Evolutionary conservation across 164 flowering plant genomes (phyloP).

Genomic region (Vitis rupestris): DNA sequence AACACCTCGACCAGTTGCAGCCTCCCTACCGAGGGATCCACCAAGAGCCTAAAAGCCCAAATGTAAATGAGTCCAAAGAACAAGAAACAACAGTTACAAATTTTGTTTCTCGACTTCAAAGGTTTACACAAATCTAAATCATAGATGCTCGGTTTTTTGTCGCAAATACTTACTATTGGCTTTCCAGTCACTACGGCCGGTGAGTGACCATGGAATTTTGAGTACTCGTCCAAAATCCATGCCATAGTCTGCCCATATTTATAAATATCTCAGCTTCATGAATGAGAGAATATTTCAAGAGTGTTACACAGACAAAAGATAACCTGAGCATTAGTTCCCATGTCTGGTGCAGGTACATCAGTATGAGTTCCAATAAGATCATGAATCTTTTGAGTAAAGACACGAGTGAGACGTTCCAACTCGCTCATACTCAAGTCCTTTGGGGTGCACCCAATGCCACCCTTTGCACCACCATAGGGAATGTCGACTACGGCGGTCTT

Average conservation of each 20-base stretch:
- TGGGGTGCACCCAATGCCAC: constrained; percentile 80
- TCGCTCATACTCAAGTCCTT: constrained; percentile 58
- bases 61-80: background rate
- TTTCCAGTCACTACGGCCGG: constrained; percentile 88
- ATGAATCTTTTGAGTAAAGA: constrained; percentile 85
- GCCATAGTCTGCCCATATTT: constrained; percentile 67
- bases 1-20: constrained; percentile 90
- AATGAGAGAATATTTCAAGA: background rate
- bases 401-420: constrained; percentile 77
- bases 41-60: constrained; percentile 64
- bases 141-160: background rate
- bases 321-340: constrained; percentile 88
- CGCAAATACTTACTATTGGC: constrained; percentile 53
- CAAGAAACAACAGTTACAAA: background rate
- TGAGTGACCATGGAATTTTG: constrained; percentile 82
- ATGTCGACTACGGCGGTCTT: constrained; percentile 78
- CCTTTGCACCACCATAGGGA: constrained; percentile 89
- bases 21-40: constrained; percentile 85
- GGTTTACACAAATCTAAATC: background rate
- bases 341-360: constrained; percentile 87
- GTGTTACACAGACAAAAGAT: background rate
- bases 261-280: background rate
- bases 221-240: constrained; percentile 87
- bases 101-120: background rate
- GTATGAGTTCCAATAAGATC: constrained; percentile 76